Base-by-base conservation (phyloP, 805 yeast genomes). In the Pichia kluyveri region DNA sequence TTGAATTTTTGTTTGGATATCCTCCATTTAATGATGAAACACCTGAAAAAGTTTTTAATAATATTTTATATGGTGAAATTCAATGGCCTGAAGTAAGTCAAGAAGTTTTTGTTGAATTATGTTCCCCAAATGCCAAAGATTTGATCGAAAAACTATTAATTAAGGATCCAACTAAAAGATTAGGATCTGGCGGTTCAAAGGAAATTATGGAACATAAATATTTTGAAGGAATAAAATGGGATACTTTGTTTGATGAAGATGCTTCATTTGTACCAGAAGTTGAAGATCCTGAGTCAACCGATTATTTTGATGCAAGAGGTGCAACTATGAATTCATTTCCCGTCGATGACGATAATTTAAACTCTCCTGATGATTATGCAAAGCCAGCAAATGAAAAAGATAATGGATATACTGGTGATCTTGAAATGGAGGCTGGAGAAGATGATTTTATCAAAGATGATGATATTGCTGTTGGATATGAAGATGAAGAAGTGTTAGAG, bases 1-100 rank as follows among this genome's bases (percentile, higher is more conserved):
- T 91, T 69, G 99, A 93, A 66, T 83, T 93, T 60, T 60, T 88
- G 39, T 86, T 83, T 62, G 99, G 99, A 0, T 86, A 80, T 61
- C 96, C 99, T 1, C 99, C 99, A 2, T 93, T 93, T 64, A 93
- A 86, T 62, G 95, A 85, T 1, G 70, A 71, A 5, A 74, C 88
- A 1, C 93, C 96, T 0, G 86, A 83, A 40, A 69, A 72, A 50
- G 96, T 93, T 0, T 93, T 93, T 62, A 77, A 80, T 47, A 89
- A 89, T 54, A 91, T 95, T 44, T 68, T 89, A 47, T 71, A 66
- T 18, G 82, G 91, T 5, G 72, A 71, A 0, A 85, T 91, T 40
- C 83, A 83, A 50, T 93, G 98, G 98, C 98, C 97, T 0, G 69
- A 72, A 1, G 65, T 85, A 37, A 60, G 77, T 1, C 71, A 70